Conservation (phyloP, 768 basidiomycete species). For the Leccinellum albellum region DNA sequence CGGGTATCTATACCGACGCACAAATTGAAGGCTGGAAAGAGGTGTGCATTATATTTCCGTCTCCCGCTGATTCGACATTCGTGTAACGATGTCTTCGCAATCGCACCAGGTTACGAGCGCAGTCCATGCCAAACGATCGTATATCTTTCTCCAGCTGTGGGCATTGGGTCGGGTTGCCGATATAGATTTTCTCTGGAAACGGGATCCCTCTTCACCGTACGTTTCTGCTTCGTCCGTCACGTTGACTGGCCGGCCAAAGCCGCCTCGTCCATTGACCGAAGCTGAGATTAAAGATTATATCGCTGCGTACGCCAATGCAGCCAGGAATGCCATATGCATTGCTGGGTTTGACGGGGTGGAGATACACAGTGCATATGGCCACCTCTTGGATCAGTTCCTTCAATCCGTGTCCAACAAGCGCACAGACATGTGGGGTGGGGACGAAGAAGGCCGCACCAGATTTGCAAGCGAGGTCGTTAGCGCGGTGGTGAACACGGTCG, state of each 20-base stretch:
- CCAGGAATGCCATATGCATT: slow-evolving; percentile 31
- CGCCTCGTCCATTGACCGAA: slow-evolving; percentile 18
- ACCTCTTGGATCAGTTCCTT: slow-evolving; percentile 59
- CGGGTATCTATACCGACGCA: slow-evolving; percentile 61
- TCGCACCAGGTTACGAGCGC: slow-evolving; percentile 46
- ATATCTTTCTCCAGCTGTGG: slow-evolving; percentile 49
- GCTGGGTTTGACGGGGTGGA: slow-evolving; percentile 49
- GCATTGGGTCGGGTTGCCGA: slow-evolving; percentile 52
- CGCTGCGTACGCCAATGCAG: slow-evolving; percentile 28
- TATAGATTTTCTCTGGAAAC: slow-evolving; percentile 27
- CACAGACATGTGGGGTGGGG: slow-evolving; percentile 67
- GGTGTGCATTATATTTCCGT: slow-evolving; percentile 17
- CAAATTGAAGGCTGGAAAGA: slow-evolving; percentile 53
- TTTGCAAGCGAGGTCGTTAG: slow-evolving; percentile 56
- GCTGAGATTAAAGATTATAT: slow-evolving; percentile 35
- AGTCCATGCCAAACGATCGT: slow-evolving; percentile 52
- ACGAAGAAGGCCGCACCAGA: slow-evolving; percentile 53
- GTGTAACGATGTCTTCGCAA: background rate
- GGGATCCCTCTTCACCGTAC: slow-evolving; percentile 31
- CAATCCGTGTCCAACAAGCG: slow-evolving; percentile 54
- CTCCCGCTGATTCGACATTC: background rate
- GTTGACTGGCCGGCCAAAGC: slow-evolving; percentile 11
- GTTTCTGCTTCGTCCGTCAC: slow-evolving; percentile 34
- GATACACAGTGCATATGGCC: slow-evolving; percentile 42
- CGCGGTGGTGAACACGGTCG: slow-evolving; percentile 49